Evolutionary conservation across 108 stramenopile genomes (phyloP), one percentile per base, ranked within the genome.

Genomic region (Nitzschia sp.): DNA sequence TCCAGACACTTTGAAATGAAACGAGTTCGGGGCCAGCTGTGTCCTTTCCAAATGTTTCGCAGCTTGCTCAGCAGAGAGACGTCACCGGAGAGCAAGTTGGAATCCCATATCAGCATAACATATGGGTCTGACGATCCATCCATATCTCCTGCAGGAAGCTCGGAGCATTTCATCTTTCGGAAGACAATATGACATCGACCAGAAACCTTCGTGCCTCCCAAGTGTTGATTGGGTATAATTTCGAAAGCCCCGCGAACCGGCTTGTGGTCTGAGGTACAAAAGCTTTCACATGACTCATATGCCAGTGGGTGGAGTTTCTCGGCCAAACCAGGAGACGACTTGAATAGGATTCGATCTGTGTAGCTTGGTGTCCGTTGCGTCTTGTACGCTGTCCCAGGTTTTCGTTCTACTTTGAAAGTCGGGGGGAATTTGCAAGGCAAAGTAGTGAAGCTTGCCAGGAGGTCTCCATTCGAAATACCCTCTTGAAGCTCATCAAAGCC

Each of bases 241-340:
- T 52, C 44, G 63, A 86, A 94, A 0, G 72, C 86, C 0, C 85
- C 90, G 37, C 85, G 82, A 11, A 93, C 82, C 6, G 92, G 92
- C 57, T 93, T 93, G 79, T 93, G 92, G 71, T 93, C 92, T 21
- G 83, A 85, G 26, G 86, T 88, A 12, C 80, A 75, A 55, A 85
- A 88, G 60, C 67, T 80, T 6, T 75, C 65, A 62, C 83, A 87
- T 9, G 88, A 73, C 42, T 80, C 81, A 41, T 87, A 90, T 26
- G 78, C 52, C 34, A 76, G 26, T n/a, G 84, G 83, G 17, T 50
- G 51, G 19, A 91, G 59, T 44, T 77, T 63, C 0, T 70, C 77
- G 76, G 29, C 38, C 46, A 89, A 21, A 25, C 65, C 57, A 10
- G 54, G 54, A 29, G 83, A 68, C 5, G 81, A 82, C 52, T 84